Evolutionary conservation across 2,329 filamentous ascomycete species (phyloP), one percentile per base, ranked within the genome.

Genomic region (Knufia petricola): DNA sequence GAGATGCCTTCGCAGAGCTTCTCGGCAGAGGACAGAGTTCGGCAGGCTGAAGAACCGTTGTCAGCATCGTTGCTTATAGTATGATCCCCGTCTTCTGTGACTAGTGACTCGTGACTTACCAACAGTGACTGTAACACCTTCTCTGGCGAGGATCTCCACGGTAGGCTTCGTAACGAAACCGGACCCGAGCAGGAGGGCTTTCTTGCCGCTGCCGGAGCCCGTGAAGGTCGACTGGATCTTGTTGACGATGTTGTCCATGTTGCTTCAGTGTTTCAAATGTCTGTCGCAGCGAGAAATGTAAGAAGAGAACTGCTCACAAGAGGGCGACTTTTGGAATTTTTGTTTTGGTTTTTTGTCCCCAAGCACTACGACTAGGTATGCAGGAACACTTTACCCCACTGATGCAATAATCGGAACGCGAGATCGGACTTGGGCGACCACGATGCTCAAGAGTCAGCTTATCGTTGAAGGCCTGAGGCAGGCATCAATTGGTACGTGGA

Each of bases 21-120:
- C 75, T 94, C 72, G 50, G 89, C 87, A 47, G 73, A 79, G 60
- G 82, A 79, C 49, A 94, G 76, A 38, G 85, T 90, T 66, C 88
- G 76, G 77, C 87, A 94, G 60, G 88, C 86, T 87, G 58, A 28
- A 32, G 15, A 28, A 28, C 26, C 30, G 15, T 28, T 36, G 48
- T 55, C 44, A 53, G 47, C 36, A 28, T 28, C 46, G 32, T 9
- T 41, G 17, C 17, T 43, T n/a, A n/a, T n/a, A n/a, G n/a, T n/a
- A n/a, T n/a, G n/a, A n/a, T n/a, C n/a, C n/a, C n/a, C n/a, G n/a
- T 36, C 24, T 9, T 15, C 30, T 45, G 10, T 26, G 24, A 19
- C 39, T 50, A 47, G 23, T 30, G 24, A 6, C 6, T n/a, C 48
- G 31, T 49, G 40, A 64, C 74, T 55, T 71, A 81, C 78, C 79